These are phyloP conservation scores for Ogataea hybrid DNA, from an alignment of 1,139 yeast genomes.

Conservation along the genomic window DNA sequence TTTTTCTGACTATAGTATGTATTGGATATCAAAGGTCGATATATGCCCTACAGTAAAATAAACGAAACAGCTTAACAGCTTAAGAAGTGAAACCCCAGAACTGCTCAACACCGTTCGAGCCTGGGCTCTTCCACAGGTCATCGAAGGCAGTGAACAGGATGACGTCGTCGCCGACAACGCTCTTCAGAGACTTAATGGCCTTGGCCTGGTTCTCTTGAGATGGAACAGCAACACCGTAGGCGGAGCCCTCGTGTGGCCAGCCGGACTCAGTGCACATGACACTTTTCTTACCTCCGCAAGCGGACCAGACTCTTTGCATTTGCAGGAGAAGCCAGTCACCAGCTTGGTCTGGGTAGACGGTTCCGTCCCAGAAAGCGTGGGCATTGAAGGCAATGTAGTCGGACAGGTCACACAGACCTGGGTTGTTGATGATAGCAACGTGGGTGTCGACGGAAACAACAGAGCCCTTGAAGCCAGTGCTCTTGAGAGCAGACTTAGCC, in stretches of 20 bases:
- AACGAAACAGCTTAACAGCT: conserved; percentile 1
- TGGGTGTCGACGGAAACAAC: conserved; percentile 80
- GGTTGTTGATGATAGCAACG: conserved; percentile 69
- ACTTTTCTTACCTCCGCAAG: no score
- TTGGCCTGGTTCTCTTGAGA: no score
- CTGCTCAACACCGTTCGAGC: conserved; percentile 64
- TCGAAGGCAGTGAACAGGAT: conserved; percentile 71
- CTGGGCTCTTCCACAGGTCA: conserved; percentile 77
- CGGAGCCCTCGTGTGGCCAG: no score
- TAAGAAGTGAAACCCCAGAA: conserved; percentile 57
- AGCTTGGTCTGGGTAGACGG: no score
- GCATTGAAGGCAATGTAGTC: conserved; percentile 81
- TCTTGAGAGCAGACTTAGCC: conserved; percentile 58
- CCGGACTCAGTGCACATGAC: no score
- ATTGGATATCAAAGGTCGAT: conserved; percentile 11
- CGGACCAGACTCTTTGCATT: no score
- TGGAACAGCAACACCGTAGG: no score
- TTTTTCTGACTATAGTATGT: background rate
- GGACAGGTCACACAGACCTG: conserved; percentile 65
- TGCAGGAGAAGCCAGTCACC: no score
- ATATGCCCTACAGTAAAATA: conserved; percentile 1
- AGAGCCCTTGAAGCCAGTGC: conserved; percentile 66
- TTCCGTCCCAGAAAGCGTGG: no score
- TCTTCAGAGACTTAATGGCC: conserved; percentile 56
- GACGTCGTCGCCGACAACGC: conserved; percentile 53